A percentile compares a stretch with the other conserved stretches of the same genome.
Evolutionary conservation across 192 early-diverging fungal species (phyloP).

Genomic region (Umbelopsis sp.): DNA sequence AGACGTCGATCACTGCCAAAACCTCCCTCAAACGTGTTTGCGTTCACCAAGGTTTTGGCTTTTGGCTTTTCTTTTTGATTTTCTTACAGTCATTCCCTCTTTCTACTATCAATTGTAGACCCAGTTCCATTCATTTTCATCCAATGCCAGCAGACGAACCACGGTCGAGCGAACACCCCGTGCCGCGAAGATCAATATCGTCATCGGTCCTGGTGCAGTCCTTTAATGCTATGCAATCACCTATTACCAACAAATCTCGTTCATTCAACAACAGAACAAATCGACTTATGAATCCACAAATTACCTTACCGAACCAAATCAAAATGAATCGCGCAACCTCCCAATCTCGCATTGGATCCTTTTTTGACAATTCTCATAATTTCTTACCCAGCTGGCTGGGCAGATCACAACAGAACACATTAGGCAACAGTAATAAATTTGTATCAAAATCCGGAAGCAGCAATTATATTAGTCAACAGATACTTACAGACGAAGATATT

Average conservation of each 20-base stretch:
- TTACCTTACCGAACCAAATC: background rate
- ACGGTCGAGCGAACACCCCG: background rate
- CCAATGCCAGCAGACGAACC: background rate
- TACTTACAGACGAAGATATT: background rate
- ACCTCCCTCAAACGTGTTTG: conserved; percentile 19
- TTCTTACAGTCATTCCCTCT: background rate
- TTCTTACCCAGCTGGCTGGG: conserved; percentile 17
- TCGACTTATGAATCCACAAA: background rate
- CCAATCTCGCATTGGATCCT: background rate
- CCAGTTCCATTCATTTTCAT: background rate
- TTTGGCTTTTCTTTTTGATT: background rate
- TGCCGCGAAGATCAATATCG: background rate
- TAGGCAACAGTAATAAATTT: background rate
- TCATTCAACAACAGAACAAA: background rate
- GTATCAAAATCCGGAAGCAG: conserved; percentile 13
- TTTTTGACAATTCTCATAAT: conserved; percentile 4
- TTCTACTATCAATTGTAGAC: background rate
- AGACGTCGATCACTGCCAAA: conserved; percentile 12
- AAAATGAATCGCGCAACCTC: conserved; percentile 2
- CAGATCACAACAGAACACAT: background rate
- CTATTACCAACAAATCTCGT: background rate
- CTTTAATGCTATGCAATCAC: conserved; percentile 3
- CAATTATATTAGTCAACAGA: background rate
- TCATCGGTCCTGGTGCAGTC: conserved; percentile 1
- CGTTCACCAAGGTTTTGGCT: background rate